Evolutionary conservation across 108 stramenopile genomes (phyloP).

Genomic region (Craspedostauros australis): DNA sequence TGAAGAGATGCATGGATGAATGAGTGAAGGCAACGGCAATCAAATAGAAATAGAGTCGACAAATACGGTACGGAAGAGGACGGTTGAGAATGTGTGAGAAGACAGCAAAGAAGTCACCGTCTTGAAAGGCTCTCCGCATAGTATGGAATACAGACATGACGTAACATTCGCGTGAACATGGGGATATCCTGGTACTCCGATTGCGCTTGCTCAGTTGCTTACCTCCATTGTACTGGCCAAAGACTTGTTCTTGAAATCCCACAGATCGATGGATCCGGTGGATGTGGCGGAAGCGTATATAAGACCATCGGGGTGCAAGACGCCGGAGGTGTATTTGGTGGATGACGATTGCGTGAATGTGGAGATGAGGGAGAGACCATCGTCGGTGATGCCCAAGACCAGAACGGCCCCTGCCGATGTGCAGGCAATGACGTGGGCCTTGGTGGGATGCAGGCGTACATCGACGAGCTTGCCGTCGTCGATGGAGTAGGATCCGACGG

Average conservation of each 20-base stretch:
- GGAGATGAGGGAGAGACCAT: constrained; percentile 1
- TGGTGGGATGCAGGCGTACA: constrained; percentile 47
- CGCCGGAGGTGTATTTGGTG: constrained; percentile 41
- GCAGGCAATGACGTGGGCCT: constrained; percentile 36
- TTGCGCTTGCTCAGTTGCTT: no score
- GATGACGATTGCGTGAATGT: constrained; percentile 5
- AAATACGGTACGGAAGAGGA: background rate
- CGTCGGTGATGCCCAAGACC: constrained; percentile 24
- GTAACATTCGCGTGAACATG: no score
- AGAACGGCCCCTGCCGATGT: constrained; percentile 14
- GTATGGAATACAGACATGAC: no score
- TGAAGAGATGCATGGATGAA: constrained; percentile 3
- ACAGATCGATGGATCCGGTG: constrained; percentile 54
- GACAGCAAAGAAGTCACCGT: background rate
- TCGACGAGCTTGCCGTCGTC: constrained; percentile 9
- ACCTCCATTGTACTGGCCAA: constrained; percentile 48
- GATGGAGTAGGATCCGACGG: no score
- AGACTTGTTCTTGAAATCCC: constrained; percentile 81
- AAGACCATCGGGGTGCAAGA: constrained; percentile 90
- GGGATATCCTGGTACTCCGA: no score
- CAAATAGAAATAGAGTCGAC: constrained; percentile 7
- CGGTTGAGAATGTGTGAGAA: background rate
- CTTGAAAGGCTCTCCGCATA: no score
- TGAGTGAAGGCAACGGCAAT: background rate
- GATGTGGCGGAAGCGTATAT: constrained; percentile 65